Base-by-base conservation (phyloP, 495 filamentous ascomycete species). In the Penicillium diatomitis region DNA sequence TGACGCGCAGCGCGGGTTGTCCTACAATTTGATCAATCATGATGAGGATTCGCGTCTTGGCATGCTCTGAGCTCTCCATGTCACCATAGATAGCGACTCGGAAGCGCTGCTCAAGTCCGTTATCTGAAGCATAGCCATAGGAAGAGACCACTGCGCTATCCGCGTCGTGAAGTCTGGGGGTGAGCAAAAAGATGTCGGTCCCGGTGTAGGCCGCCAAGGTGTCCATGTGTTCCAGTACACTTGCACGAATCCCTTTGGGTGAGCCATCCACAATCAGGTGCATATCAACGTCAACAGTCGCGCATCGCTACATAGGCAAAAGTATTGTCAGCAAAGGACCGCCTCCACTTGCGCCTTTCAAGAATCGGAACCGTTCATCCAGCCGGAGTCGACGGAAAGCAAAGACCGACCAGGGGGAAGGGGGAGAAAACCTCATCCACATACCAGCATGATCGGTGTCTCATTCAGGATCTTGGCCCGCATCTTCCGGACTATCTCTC, bases 21-120 rank as follows among this genome's bases (percentile, higher is more conserved):
- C 87, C 57, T 79, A 97, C 90, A 71, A 97, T 81, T 73, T 90
- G 85, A 63, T 98, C 92, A 60, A 98, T 96, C 76, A 96, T 88
- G 68, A 97, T 91, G 60, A 98, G 77, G 32, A 96, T 82, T 51
- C 91, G 77, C 2, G 90, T 96, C 77, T 97, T 97, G 50, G 94
- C 94, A 70, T 96, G 89, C 69, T 98, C 92, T 6, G 87, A 83
- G 61, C 87, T 95, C 69, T 97, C 85, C 73, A 89, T 82, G 65
- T 97, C 92, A 33, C 94, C 94, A 57, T 91, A 97, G 53, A 98
- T 94, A 47, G 85, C 86, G 47, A 96, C 84, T 49, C 90, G 83
- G 67, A 95, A 84, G 47, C 92, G 80, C 55, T 89, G 82, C 58
- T 95, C 88, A 50, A 83, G 64, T 46, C 73, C 73, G 56, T 75